Conservation (phyloP, 108 stramenopile genomes). For the Pseudonitzschia multiseries region DNA sequence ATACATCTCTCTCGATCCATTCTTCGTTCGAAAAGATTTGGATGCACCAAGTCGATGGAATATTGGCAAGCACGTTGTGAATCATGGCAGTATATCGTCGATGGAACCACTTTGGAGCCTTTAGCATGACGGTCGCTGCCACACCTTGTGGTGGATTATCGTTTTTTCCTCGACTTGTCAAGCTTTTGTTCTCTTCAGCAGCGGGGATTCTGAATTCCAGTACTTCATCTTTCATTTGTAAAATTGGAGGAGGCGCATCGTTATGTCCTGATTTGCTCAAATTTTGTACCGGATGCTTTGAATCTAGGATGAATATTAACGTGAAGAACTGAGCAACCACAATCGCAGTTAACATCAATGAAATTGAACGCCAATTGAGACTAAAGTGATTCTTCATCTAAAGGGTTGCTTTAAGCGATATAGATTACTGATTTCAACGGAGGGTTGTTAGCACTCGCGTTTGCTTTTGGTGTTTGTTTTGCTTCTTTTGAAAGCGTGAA, state of each 20-base stretch:
- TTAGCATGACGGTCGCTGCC: constrained; percentile 44
- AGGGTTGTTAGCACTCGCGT: no score
- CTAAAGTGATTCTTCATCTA: background rate
- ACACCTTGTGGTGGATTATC: constrained; percentile 31
- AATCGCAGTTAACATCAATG: background rate
- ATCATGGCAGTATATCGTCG: constrained; percentile 52
- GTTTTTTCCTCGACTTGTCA: background rate
- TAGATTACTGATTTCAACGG: no score
- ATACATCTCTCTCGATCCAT: constrained; percentile 40
- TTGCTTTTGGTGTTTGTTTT: no score
- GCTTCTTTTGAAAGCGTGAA: no score
- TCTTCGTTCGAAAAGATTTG: constrained; percentile 48
- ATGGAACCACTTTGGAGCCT: constrained; percentile 65
- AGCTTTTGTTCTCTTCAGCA: background rate
- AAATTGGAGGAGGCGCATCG: background rate
- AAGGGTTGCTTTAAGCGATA: no score
- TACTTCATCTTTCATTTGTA: background rate
- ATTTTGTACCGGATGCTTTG: background rate
- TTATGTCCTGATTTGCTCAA: background rate
- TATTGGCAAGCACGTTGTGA: constrained; percentile 48
- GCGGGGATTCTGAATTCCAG: background rate
- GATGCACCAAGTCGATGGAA: constrained; percentile 39
- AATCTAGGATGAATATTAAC: constrained; percentile 7
- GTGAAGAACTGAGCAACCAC: background rate
- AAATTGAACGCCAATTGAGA: background rate